Evolutionary conservation across 768 basidiomycete genomes (phyloP), one percentile per base, ranked within the genome.

Genomic region (Leccinum aurantiacum): DNA sequence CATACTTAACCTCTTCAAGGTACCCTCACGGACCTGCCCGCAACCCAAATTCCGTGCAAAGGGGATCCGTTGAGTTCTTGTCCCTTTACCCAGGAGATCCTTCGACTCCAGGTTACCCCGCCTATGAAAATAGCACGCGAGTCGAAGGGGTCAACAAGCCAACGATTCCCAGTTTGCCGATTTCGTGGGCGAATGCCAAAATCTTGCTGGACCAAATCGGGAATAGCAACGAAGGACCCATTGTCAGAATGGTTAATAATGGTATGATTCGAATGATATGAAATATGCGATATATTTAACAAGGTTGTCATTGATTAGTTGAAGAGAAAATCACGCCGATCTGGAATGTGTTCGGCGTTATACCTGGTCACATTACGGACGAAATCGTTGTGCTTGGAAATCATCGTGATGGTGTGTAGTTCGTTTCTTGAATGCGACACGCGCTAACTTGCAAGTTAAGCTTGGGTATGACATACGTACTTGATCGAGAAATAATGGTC

Each of bases 301-400:
- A 38, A 38, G 7, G 17, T 38, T 17, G 37, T 17, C 15, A 38
- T 38, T 17, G 37, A 38, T 17, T 7, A 87, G 91, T 96, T 46
- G 84, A 94, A 57, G 86, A 83, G 46, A 86, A 87, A 66, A 82
- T 95, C 19, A 94, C 85, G 6, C 92, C 94, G 7, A 93, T 96
- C 56, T 96, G 93, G 93, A 97, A 96, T 75, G 81, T 84, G 13
- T 89, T 91, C 79, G 90, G 84, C n/a, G 81, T 88, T 29, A 90
- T 96, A 61, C 93, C 93, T 19, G 94, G 94, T 4, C 85, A 88
- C 60, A 83, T 95, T 66, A 81, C 81, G 59, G 87, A 94, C 67
- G 95, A 97, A 72, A 84, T 95, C 3, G 86, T 98, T 24, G 71
- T 97, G 6, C 74, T 98, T 56, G 95, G 95, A 3, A 90, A 90